These are phyloP conservation scores for Flagelloscypha sp. DNA, from an alignment of 768 basidiomycete species.

Conservation along the genomic window DNA sequence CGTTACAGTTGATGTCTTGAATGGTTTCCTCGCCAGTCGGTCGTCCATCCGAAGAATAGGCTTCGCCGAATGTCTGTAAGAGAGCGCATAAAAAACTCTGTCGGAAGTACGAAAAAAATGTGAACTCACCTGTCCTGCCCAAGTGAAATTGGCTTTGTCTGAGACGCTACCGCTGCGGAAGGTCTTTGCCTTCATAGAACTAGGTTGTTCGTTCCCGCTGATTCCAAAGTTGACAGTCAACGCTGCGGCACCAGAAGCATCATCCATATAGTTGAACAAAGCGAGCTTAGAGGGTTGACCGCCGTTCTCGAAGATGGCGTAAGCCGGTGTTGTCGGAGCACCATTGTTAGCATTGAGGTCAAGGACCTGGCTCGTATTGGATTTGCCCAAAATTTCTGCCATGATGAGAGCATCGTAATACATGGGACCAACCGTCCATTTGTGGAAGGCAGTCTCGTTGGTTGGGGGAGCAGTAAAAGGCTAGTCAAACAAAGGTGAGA, in stretches of 20 bases:
- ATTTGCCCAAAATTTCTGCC: constrained; percentile 63
- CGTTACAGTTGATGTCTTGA: constrained; percentile 53
- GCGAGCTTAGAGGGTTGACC: constrained; percentile 51
- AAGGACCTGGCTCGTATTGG: constrained; percentile 54
- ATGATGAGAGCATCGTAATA: constrained; percentile 69
- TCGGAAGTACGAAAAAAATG: too few relatives aligned
- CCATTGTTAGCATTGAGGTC: constrained; percentile 50
- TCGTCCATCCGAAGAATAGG: constrained; percentile 61
- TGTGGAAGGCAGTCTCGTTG: constrained; percentile 47
- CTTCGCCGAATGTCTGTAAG: constrained; percentile 49
- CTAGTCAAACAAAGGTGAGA: too few relatives aligned
- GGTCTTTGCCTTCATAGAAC: too few relatives aligned
- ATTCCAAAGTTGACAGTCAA: constrained; percentile 44
- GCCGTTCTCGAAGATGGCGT: constrained; percentile 73
- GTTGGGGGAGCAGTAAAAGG: constrained; percentile 38
- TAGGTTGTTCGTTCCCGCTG: constrained; percentile 33
- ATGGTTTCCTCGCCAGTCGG: constrained; percentile 47
- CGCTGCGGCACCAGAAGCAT: constrained; percentile 45
- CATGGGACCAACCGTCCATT: constrained; percentile 69
- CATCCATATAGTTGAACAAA: constrained; percentile 67
- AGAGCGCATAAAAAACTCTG: too few relatives aligned
- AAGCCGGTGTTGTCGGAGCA: constrained; percentile 51
- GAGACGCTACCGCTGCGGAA: constrained; percentile 46
- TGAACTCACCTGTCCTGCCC: constrained; percentile 63
- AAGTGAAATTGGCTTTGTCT: constrained; percentile 58